A percentile compares a stretch with the other conserved stretches of the same genome.
phyloP scores from a whole-genome alignment of 208 protist species.

The Balamuthia mandrillaris region DNA sequence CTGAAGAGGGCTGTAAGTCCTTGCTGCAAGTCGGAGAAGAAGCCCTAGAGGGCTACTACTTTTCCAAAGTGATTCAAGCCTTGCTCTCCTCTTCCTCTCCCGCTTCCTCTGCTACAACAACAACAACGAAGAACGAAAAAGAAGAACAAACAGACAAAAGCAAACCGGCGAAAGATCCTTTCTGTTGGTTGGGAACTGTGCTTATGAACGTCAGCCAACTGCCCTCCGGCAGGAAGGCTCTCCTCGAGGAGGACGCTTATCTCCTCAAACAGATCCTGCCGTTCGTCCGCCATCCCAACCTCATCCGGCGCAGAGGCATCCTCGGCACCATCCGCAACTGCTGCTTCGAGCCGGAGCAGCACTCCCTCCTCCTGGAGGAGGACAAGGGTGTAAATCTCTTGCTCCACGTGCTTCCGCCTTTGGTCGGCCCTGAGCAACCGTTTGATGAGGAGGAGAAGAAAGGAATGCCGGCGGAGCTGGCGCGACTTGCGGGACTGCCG shows the following conservation, averaged over 20 bases:
- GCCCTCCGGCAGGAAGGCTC: background rate
- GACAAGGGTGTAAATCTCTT: constrained; percentile 26
- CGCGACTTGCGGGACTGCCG: background rate
- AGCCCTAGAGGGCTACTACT: constrained; percentile 21
- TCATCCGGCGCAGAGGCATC: background rate
- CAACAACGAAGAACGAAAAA: too few species aligned
- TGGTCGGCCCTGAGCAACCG: constrained; percentile 16
- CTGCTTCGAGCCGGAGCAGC: constrained; percentile 25
- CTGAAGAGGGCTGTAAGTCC: constrained; percentile 20
- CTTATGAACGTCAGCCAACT: constrained; percentile 23
- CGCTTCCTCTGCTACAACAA: too few species aligned
- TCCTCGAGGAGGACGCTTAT: background rate
- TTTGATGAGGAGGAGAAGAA: background rate
- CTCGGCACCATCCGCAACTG: constrained; percentile 17
- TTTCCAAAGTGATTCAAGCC: constrained; percentile 12
- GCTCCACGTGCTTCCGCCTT: background rate
- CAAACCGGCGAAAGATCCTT: too few species aligned
- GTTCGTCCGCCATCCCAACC: constrained; percentile 10
- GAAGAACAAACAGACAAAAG: too few species aligned
- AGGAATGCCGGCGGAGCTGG: background rate
- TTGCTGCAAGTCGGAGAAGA: constrained; percentile 31
- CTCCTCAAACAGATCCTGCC: constrained; percentile 12
- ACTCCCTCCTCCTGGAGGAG: background rate
- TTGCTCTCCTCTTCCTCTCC: too few species aligned
- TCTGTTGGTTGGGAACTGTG: background rate